Evolutionary conservation across 2,329 filamentous ascomycete species (phyloP).

Genomic region (Phialocephala subalpina): DNA sequence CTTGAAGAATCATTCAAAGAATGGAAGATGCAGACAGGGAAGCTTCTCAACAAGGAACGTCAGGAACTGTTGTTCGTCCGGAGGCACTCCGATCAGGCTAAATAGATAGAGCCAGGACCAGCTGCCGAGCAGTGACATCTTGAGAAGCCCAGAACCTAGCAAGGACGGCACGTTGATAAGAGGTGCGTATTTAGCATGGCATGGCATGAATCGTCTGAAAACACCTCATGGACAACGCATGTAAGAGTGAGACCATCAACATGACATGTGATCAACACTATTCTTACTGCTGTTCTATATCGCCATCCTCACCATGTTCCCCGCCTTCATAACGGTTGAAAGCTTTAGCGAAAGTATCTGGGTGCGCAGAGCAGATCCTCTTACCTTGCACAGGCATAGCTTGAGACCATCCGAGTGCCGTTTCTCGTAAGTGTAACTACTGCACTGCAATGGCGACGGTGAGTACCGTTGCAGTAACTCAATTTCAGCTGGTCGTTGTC

Average conservation of each 20-base stretch:
- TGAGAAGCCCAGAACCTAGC: not conserved
- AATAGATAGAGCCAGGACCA: not conserved
- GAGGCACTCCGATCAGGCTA: not conserved
- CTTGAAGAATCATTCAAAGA: too few species aligned
- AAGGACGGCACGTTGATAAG: not conserved
- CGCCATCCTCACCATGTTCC: not conserved
- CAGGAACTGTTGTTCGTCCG: too few species aligned
- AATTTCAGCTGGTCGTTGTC: not conserved
- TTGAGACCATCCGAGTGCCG: not conserved
- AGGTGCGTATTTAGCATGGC: not conserved
- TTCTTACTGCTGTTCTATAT: not conserved
- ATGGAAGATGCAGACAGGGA: too few species aligned
- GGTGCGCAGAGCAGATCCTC: too few species aligned
- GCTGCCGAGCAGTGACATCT: not conserved
- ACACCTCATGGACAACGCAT: not conserved
- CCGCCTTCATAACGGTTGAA: not conserved
- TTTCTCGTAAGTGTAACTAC: too few species aligned
- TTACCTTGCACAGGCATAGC: not conserved
- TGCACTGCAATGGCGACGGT: not conserved
- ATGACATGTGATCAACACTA: not conserved
- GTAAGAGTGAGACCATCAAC: not conserved
- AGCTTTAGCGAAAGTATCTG: too few species aligned
- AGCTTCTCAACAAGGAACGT: too few species aligned
- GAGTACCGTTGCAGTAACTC: not conserved
- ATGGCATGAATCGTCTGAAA: slow-evolving; percentile 2